phyloP scores from a whole-genome alignment of 2,329 filamentous ascomycete species.

The Cordyceps cicadae region DNA sequence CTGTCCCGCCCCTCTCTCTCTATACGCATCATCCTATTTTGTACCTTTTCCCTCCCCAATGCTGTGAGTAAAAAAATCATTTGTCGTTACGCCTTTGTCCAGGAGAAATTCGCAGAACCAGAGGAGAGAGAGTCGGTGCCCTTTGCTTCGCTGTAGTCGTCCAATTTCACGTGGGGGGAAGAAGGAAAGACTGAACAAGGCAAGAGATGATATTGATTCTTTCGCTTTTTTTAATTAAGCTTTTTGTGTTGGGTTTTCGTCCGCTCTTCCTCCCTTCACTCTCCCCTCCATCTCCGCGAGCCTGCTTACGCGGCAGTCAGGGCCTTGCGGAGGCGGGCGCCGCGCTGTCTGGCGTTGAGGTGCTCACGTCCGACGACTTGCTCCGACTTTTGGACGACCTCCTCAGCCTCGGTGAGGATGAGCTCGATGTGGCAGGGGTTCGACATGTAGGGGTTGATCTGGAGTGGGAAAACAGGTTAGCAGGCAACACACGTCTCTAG shows the following conservation, averaged over 20 bases:
- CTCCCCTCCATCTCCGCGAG: slow-evolving; percentile 12
- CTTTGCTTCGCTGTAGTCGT: slow-evolving; percentile 4
- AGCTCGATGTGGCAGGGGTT: slow-evolving; percentile 99
- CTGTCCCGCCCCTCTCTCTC: background rate
- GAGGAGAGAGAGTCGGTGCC: background rate
- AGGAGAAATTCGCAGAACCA: background rate
- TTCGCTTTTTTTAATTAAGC: slow-evolving; percentile 14
- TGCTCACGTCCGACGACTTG: slow-evolving; percentile 65
- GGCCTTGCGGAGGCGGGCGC: slow-evolving; percentile 55
- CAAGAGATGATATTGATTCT: slow-evolving; percentile 12
- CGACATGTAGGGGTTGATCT: slow-evolving; percentile 99
- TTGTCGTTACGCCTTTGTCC: slow-evolving; percentile 3
- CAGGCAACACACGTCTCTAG: no score
- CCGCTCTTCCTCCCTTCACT: background rate
- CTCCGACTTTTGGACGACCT: slow-evolving; percentile 89
- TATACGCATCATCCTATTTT: background rate
- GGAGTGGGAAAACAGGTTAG: background rate
- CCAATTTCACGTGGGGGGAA: background rate
- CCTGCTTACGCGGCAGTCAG: slow-evolving; percentile 52
- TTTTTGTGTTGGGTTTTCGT: slow-evolving; percentile 10
- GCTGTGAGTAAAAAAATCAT: slow-evolving; percentile 5
- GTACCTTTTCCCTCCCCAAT: background rate
- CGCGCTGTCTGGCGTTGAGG: slow-evolving; percentile 88
- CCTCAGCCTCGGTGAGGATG: slow-evolving; percentile 96
- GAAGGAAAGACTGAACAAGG: slow-evolving; percentile 7